Percentiles rank a stretch among this genome's conserved stretches.
These are phyloP conservation scores for Peniophora sp. DNA, from an alignment of 1,284 basidiomycete genomes.

Conservation along the genomic window DNA sequence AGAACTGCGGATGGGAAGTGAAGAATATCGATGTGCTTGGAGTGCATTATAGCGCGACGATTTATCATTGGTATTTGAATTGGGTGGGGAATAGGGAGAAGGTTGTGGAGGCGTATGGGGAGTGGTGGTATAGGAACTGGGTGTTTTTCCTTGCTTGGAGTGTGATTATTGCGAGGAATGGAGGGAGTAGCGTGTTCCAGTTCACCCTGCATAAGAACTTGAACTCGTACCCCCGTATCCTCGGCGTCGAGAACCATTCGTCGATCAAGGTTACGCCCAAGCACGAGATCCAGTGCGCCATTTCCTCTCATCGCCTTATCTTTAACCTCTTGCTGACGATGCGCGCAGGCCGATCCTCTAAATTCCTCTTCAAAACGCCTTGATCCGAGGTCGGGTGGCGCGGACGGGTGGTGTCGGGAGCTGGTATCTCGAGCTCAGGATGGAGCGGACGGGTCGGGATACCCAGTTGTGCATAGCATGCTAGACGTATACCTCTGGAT, in stretches of 20 bases:
- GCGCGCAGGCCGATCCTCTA: too few species aligned
- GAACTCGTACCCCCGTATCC: conserved; percentile 87
- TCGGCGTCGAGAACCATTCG: conserved; percentile 69
- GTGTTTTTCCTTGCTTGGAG: conserved; percentile 85
- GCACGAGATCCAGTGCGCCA: conserved; percentile 41
- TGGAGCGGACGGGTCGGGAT: too few species aligned
- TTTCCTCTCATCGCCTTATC: conserved; percentile 6
- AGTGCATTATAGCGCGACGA: conserved; percentile 94
- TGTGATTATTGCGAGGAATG: conserved; percentile 71
- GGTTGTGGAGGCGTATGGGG: conserved; percentile 85
- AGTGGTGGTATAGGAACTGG: conserved; percentile 88
- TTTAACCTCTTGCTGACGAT: too few species aligned
- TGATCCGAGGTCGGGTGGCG: too few species aligned
- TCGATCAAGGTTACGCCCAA: conserved; percentile 59
- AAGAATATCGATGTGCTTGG: conserved; percentile 95
- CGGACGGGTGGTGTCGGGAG: too few species aligned
- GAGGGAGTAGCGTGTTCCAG: conserved; percentile 87
- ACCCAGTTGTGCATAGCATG: too few species aligned
- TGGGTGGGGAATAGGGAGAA: conserved; percentile 89
- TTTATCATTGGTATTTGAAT: conserved; percentile 94
- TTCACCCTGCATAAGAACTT: conserved; percentile 96
- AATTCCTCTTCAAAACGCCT: too few species aligned
- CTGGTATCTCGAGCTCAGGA: too few species aligned
- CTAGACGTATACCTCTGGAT: too few species aligned
- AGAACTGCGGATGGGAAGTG: conserved; percentile 92